These are phyloP conservation scores for Ganoderma sinense DNA, from an alignment of 1,284 basidiomycete species.

Conservation along the genomic window DNA sequence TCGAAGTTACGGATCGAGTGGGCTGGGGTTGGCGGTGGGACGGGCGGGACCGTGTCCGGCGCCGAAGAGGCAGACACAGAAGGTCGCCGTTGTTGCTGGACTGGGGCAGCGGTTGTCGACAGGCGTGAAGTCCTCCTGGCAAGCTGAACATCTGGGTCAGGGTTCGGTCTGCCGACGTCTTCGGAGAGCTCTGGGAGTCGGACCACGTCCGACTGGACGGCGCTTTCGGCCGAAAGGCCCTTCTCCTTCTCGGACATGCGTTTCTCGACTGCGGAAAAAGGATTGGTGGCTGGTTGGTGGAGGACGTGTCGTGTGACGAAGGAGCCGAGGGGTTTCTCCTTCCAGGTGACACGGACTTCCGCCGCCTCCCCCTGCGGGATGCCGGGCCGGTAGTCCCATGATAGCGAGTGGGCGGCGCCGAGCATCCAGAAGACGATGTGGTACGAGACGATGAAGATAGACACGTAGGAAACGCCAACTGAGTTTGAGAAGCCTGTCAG, in stretches of 20 bases:
- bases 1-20: conserved; percentile 18
- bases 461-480: conserved; percentile 51
- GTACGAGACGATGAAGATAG: conserved; percentile 50
- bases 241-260: conserved; percentile 20
- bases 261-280: conserved; percentile 11
- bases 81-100: conserved; percentile 21
- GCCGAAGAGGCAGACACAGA: conserved; percentile 6
- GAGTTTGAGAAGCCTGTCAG: neutral
- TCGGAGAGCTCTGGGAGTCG: conserved; percentile 11
- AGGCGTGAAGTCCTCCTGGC: conserved; percentile 41
- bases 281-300: conserved; percentile 6
- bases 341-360: conserved; percentile 43
- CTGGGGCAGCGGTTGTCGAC: conserved; percentile 32
- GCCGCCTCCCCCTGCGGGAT: conserved; percentile 48
- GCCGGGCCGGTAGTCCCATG: conserved; percentile 48
- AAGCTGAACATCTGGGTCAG: conserved; percentile 44
- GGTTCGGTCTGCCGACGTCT: conserved; percentile 17
- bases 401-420: conserved; percentile 46
- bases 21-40: conserved; percentile 28
- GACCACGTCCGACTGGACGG: conserved; percentile 3
- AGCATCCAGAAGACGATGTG: conserved; percentile 49
- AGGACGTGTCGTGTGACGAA: conserved; percentile 38
- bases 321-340: conserved; percentile 47
- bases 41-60: conserved; percentile 19
- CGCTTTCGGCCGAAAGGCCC: conserved; percentile 3